These are phyloP conservation scores for Colletotrichum acutatum DNA, from an alignment of 2,329 filamentous ascomycete genomes.

Conservation along the genomic window DNA sequence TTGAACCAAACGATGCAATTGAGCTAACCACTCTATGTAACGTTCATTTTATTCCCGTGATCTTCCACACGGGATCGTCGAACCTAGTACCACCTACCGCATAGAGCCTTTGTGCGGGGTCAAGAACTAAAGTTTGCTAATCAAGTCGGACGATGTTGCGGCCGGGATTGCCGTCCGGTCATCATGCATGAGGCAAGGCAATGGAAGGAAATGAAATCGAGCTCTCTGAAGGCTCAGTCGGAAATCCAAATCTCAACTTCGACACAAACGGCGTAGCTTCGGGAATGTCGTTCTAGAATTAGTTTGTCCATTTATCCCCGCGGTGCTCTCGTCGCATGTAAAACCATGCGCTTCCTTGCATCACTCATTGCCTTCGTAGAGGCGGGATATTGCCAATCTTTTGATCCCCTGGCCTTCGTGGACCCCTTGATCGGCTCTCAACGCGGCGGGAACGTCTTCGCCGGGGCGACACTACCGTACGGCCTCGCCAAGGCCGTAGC, in stretches of 20 bases:
- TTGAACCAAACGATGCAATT: background rate
- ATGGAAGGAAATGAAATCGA: background rate
- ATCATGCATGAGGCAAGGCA: background rate
- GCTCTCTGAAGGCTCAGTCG: too few species aligned
- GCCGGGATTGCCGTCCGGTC: background rate
- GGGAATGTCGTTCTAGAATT: background rate
- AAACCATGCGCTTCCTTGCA: background rate
- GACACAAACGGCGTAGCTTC: background rate
- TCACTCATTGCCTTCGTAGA: conserved; percentile 37
- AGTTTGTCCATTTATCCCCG: background rate
- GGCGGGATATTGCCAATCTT: conserved; percentile 36
- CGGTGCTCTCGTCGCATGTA: background rate
- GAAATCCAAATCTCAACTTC: background rate
- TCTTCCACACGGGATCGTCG: background rate
- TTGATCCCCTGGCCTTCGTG: conserved; percentile 20
- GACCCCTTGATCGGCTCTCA: conserved; percentile 66
- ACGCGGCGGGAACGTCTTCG: conserved; percentile 68
- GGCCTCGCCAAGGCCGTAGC: conserved; percentile 67
- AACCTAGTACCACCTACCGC: conserved; percentile 6
- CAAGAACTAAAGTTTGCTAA: background rate
- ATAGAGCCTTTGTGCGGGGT: conserved; percentile 13
- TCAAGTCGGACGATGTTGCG: background rate
- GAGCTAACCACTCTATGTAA: background rate
- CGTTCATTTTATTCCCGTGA: background rate
- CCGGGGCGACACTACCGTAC: conserved; percentile 65